Conservation (phyloP, 1,284 basidiomycete genomes). For the Fomitopsis schrenkii region DNA sequence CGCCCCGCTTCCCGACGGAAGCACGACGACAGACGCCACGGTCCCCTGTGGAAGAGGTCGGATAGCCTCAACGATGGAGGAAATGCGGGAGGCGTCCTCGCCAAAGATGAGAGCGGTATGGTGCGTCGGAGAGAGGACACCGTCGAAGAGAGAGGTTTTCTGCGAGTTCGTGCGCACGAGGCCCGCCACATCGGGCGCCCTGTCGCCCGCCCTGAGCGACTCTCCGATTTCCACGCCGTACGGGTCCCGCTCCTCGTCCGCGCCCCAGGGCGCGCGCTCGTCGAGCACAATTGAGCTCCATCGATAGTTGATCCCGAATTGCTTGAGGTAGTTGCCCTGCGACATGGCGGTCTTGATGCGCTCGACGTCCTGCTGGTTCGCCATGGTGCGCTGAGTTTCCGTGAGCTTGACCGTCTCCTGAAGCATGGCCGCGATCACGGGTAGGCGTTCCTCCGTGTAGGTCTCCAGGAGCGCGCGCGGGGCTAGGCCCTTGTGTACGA, state of each 20-base stretch:
- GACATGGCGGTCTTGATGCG: neutral
- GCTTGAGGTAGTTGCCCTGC: slow-evolving; percentile 24
- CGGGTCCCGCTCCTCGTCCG: too few relatives aligned
- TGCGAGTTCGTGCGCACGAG: slow-evolving; percentile 11
- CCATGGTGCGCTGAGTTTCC: neutral
- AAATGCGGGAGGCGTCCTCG: neutral
- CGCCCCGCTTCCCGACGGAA: neutral
- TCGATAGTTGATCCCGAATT: slow-evolving; percentile 43
- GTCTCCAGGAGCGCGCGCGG: slow-evolving; percentile 18
- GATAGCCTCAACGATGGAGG: neutral
- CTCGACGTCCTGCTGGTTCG: neutral
- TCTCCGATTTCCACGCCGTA: too few relatives aligned
- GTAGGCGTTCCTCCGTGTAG: slow-evolving; percentile 25
- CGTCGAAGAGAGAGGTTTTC: slow-evolving; percentile 18
- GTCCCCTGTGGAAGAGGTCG: slow-evolving; percentile 14
- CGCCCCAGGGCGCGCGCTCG: slow-evolving; percentile 15
- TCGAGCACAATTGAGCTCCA: slow-evolving; percentile 42
- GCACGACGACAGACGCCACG: neutral
- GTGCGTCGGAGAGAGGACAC: slow-evolving; percentile 13
- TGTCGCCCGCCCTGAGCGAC: slow-evolving; percentile 18
- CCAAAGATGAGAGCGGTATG: slow-evolving; percentile 27
- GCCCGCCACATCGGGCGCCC: slow-evolving; percentile 37
- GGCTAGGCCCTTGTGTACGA: slow-evolving; percentile 24
- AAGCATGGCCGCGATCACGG: slow-evolving; percentile 25
- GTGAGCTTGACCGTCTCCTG: slow-evolving; percentile 10